Evolutionary conservation across 2,329 filamentous ascomycete species (phyloP).

Genomic region (Aspergillus sp.): DNA sequence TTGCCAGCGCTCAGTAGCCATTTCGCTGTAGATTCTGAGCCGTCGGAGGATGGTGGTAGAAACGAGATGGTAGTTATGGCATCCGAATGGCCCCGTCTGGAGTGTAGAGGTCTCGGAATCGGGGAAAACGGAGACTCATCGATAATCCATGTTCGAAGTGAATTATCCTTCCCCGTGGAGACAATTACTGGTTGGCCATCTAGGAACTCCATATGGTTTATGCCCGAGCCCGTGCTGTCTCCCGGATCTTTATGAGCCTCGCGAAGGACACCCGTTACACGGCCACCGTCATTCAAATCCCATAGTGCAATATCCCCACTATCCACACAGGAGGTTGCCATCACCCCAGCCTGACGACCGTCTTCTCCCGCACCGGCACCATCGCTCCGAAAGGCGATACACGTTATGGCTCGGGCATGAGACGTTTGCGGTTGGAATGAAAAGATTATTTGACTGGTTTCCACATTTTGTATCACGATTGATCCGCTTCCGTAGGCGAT

Average conservation of each 20-base stretch:
- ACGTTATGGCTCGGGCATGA: conserved; percentile 65
- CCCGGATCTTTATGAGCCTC: conserved; percentile 73
- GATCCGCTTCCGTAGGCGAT: conserved; percentile 82
- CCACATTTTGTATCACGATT: conserved; percentile 77
- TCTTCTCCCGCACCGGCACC: conserved; percentile 84
- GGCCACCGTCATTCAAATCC: conserved; percentile 88
- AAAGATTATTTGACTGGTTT: conserved; percentile 72
- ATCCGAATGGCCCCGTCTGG: conserved; percentile 83
- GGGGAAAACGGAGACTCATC: conserved; percentile 88
- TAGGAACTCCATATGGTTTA: conserved; percentile 87
- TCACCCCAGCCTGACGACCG: conserved; percentile 80
- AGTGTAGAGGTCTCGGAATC: conserved; percentile 80
- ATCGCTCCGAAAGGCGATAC: conserved; percentile 88
- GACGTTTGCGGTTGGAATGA: conserved; percentile 66
- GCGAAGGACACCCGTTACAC: conserved; percentile 80
- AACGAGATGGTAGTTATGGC: conserved; percentile 82
- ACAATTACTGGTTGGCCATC: conserved; percentile 85
- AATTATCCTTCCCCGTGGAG: conserved; percentile 89
- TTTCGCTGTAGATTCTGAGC: conserved; percentile 83
- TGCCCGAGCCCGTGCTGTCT: conserved; percentile 64
- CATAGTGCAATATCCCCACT: conserved; percentile 92
- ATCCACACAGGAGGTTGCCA: conserved; percentile 80
- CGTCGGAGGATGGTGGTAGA: conserved; percentile 83
- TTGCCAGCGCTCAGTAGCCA: conserved; percentile 89
- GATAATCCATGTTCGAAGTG: conserved; percentile 94